A percentile compares a stretch with the other conserved stretches of the same genome.
These are phyloP conservation scores for Trichophyton rubrum DNA, from an alignment of 2,329 filamentous ascomycete genomes.

Conservation along the genomic window DNA sequence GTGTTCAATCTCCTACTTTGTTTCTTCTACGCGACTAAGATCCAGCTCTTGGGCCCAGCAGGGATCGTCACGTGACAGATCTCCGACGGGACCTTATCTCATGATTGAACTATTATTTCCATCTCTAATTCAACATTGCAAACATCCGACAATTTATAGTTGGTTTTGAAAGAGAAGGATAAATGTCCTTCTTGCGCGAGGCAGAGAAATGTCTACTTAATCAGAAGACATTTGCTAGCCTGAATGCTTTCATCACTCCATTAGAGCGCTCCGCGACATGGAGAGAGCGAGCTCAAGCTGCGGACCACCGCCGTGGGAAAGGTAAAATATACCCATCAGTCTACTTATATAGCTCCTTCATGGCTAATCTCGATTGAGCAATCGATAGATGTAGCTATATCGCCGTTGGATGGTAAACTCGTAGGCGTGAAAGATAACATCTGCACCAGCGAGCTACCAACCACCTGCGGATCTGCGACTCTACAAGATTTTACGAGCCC, in stretches of 20 bases:
- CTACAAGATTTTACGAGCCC: slow-evolving; percentile 60
- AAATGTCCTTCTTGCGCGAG: slow-evolving; percentile 35
- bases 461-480: slow-evolving; percentile 71
- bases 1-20: not conserved
- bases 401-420: slow-evolving; percentile 32
- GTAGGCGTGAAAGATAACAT: slow-evolving; percentile 70
- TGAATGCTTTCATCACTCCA: slow-evolving; percentile 33
- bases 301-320: slow-evolving; percentile 29
- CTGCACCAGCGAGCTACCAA: slow-evolving; percentile 50
- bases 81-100: no score
- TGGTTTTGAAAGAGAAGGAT: slow-evolving; percentile 10
- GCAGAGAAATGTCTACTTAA: slow-evolving; percentile 34
- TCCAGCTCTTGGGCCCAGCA: no score
- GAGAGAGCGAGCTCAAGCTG: slow-evolving; percentile 26
- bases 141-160: not conserved
- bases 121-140: not conserved
- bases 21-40: not conserved
- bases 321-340: not conserved
- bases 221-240: slow-evolving; percentile 22
- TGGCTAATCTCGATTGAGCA: not conserved
- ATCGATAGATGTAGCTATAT: slow-evolving; percentile 23
- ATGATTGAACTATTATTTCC: no score
- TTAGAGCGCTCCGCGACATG: slow-evolving; percentile 24
- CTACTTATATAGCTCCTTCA: not conserved
- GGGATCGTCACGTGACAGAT: no score